phyloP scores from a whole-genome alignment of 2,329 filamentous ascomycete genomes.

The Xylariaceae sp. region DNA sequence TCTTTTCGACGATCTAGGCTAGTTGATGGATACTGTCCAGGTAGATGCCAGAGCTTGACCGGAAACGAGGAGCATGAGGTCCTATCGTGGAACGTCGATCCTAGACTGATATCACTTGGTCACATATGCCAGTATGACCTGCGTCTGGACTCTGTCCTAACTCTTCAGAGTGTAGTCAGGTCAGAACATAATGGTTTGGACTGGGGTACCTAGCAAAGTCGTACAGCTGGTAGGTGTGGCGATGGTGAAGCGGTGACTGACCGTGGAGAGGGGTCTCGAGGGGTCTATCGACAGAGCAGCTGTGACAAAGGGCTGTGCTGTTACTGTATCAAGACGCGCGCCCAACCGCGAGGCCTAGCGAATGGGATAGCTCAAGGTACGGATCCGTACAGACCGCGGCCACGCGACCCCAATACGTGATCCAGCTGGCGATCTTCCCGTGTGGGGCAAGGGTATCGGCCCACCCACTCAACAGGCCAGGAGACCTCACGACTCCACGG shows the following conservation, averaged over 20 bases:
- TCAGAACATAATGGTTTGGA: not conserved
- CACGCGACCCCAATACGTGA: constrained; percentile 14
- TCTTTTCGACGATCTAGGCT: constrained; percentile 5
- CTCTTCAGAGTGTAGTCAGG: constrained; percentile 8
- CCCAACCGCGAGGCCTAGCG: not conserved
- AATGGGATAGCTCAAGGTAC: no score
- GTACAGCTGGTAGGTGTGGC: constrained; percentile 6
- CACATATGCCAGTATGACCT: constrained; percentile 17
- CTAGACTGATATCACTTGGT: constrained; percentile 2
- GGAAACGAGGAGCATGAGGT: constrained; percentile 2
- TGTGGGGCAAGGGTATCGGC: constrained; percentile 14
- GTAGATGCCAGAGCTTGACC: constrained; percentile 3
- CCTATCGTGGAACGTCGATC: constrained; percentile 1
- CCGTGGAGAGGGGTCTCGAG: constrained; percentile 2
- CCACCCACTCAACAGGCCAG: constrained; percentile 14
- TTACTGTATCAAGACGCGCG: constrained; percentile 1
- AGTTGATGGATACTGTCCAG: not conserved
- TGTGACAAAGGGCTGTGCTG: not conserved
- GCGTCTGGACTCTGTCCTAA: constrained; percentile 8
- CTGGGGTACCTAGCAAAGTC: not conserved
- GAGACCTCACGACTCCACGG: constrained; percentile 10
- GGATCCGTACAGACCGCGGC: constrained; percentile 10
- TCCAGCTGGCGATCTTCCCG: constrained; percentile 17
- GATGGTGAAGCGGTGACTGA: constrained; percentile 15
- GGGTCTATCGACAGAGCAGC: not conserved